phyloP scores from a whole-genome alignment of 2,329 filamentous ascomycete genomes.

The Coleophoma eucalyptorum region DNA sequence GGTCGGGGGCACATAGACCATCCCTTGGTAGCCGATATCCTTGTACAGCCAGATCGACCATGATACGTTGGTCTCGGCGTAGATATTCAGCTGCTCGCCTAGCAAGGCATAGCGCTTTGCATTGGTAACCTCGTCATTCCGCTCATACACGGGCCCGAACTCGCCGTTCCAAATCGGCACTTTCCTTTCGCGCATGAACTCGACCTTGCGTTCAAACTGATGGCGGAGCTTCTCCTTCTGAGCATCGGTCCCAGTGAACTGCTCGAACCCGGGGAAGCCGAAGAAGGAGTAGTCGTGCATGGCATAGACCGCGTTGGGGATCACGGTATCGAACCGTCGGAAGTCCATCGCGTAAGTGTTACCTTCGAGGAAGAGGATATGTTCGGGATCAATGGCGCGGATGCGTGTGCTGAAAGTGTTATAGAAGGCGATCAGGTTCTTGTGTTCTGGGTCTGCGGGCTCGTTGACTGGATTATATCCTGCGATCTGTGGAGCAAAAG shows the following conservation, averaged over 20 bases:
- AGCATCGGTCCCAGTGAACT: constrained; percentile 35
- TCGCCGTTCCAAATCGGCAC: constrained; percentile 47
- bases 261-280: constrained; percentile 41
- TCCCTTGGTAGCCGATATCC: constrained; percentile 52
- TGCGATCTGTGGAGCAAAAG: constrained; percentile 11
- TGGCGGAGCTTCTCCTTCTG: constrained; percentile 37
- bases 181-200: constrained; percentile 36
- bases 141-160: constrained; percentile 42
- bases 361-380: constrained; percentile 47
- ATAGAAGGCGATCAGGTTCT: constrained; percentile 35
- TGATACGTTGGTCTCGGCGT: constrained; percentile 44
- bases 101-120: constrained; percentile 40
- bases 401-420: constrained; percentile 34
- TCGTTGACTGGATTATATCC: constrained; percentile 29
- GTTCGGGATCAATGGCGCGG: constrained; percentile 38
- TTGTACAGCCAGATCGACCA: constrained; percentile 62
- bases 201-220: constrained; percentile 37
- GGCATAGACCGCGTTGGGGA: constrained; percentile 47
- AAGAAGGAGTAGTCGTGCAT: constrained; percentile 49
- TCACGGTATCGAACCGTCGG: constrained; percentile 33
- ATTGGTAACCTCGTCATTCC: constrained; percentile 34
- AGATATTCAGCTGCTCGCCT: constrained; percentile 44
- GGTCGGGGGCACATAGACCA: constrained; percentile 44
- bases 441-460: constrained; percentile 29
- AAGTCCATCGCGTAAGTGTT: constrained; percentile 53